phyloP scores from a whole-genome alignment of 768 basidiomycete species.

The Cystobasidiopsis lactophilus region DNA sequence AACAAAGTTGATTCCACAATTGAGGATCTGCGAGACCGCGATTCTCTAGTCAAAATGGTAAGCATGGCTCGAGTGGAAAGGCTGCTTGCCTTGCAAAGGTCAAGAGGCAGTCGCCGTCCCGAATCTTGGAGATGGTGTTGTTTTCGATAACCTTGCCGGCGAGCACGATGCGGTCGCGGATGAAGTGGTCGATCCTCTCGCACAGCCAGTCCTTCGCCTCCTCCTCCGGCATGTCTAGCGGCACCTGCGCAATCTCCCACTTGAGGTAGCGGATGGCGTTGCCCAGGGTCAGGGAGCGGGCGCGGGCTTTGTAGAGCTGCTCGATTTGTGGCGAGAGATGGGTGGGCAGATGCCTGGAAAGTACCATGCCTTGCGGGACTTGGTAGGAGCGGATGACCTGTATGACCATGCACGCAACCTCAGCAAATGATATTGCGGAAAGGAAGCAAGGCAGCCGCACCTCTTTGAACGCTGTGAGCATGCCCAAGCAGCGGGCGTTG shows the following conservation, averaged over 20 bases:
- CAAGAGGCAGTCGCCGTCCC: slow-evolving; percentile 73
- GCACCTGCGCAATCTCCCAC: slow-evolving; percentile 74
- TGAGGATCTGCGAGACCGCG: slow-evolving; percentile 43
- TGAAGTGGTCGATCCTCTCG: slow-evolving; percentile 71
- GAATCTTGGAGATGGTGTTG: slow-evolving; percentile 75
- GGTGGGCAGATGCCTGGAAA: slow-evolving; percentile 65
- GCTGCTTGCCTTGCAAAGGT: slow-evolving; percentile 61
- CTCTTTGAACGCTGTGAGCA: slow-evolving; percentile 71
- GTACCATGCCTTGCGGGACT: slow-evolving; percentile 63
- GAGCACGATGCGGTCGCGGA: slow-evolving; percentile 74
- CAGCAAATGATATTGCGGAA: slow-evolving; percentile 19
- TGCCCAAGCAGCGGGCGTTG: slow-evolving; percentile 86
- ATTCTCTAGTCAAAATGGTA: background rate
- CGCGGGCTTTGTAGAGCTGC: slow-evolving; percentile 63
- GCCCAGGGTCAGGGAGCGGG: slow-evolving; percentile 83
- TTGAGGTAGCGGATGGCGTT: slow-evolving; percentile 87
- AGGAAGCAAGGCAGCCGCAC: slow-evolving; percentile 29
- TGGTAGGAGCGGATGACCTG: slow-evolving; percentile 79
- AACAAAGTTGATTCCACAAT: slow-evolving; percentile 77
- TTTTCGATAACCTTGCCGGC: slow-evolving; percentile 86
- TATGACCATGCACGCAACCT: too few species aligned
- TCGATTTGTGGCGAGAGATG: slow-evolving; percentile 83
- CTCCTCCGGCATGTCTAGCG: slow-evolving; percentile 83
- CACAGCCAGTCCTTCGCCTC: slow-evolving; percentile 76
- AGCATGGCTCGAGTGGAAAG: background rate